phyloP scores from a whole-genome alignment of 257 asterid genomes.

The Nyctanthes arbortristis region DNA sequence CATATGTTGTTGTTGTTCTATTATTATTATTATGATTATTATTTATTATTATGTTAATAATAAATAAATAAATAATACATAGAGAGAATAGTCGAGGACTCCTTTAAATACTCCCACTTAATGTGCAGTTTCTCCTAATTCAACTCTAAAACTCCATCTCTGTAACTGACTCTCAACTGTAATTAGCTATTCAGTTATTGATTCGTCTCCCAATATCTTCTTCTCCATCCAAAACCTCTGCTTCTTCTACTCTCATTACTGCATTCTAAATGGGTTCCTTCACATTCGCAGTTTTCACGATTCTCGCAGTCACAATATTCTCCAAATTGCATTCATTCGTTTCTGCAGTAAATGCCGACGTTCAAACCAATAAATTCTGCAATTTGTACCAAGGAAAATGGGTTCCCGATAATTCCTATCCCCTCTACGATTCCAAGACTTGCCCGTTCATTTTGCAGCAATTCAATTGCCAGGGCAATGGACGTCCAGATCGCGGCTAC shows the following conservation, averaged over 20 bases:
- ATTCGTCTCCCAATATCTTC: background rate
- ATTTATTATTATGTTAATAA: too few species aligned
- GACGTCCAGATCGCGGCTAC: slow-evolving; percentile 45
- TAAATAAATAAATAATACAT: too few species aligned
- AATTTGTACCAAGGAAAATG: slow-evolving; percentile 48
- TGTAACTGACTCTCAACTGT: background rate
- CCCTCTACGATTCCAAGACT: slow-evolving; percentile 34
- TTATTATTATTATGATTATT: too few species aligned
- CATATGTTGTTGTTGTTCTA: too few species aligned
- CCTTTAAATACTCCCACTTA: too few species aligned
- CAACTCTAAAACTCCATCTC: too few species aligned
- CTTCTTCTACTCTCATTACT: background rate
- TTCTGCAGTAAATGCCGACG: background rate
- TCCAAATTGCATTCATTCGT: too few species aligned
- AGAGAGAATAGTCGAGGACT: too few species aligned
- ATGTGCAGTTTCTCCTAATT: too few species aligned
- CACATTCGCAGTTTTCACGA: background rate
- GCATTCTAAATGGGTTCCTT: background rate
- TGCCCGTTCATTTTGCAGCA: slow-evolving; percentile 44
- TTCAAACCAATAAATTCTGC: slow-evolving; percentile 11
- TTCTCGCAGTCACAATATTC: background rate
- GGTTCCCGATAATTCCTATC: slow-evolving; percentile 51
- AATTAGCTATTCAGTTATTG: background rate
- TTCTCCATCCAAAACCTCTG: too few species aligned
- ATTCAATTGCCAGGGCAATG: slow-evolving; percentile 45